phyloP scores from a whole-genome alignment of 345 rosid species.

The Microthlaspi erraticum region DNA sequence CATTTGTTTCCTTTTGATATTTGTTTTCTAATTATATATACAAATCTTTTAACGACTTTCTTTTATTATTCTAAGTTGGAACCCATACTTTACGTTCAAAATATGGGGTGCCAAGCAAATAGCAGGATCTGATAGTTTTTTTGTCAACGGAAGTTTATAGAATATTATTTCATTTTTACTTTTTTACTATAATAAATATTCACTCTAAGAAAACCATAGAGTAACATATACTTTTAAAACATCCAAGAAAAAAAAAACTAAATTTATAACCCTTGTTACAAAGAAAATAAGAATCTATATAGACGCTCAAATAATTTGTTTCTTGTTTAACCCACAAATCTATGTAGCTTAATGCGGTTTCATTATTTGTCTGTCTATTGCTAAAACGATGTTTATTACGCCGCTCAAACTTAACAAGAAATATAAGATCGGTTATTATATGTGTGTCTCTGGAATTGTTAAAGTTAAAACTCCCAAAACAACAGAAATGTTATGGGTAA shows the following conservation, averaged over 20 bases:
- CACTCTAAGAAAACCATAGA: not conserved
- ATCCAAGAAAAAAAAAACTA: not conserved
- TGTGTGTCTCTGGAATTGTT: not conserved
- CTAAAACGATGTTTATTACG: conserved; percentile 1
- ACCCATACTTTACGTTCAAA: conserved; percentile 40
- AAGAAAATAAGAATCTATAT: not conserved
- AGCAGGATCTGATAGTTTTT: conserved; percentile 17
- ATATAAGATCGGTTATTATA: conserved; percentile 5
- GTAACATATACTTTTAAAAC: not conserved
- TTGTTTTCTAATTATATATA: not conserved
- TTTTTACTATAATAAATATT: not conserved
- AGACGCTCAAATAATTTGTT: not conserved
- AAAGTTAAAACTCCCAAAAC: conserved; percentile 9
- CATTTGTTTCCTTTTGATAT: conserved; percentile 25
- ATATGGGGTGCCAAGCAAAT: conserved; percentile 25
- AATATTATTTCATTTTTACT: not conserved
- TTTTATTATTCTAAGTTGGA: conserved; percentile 27
- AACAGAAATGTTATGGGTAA: too few relatives aligned
- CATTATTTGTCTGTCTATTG: not conserved
- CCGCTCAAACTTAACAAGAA: conserved; percentile 12
- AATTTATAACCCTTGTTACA: not conserved
- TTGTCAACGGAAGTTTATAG: conserved; percentile 1
- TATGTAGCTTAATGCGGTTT: too few relatives aligned
- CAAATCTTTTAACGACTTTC: not conserved
- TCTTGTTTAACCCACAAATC: not conserved